phyloP scores from a whole-genome alignment of 1,139 yeast species.

The Diutina siamensis region DNA sequence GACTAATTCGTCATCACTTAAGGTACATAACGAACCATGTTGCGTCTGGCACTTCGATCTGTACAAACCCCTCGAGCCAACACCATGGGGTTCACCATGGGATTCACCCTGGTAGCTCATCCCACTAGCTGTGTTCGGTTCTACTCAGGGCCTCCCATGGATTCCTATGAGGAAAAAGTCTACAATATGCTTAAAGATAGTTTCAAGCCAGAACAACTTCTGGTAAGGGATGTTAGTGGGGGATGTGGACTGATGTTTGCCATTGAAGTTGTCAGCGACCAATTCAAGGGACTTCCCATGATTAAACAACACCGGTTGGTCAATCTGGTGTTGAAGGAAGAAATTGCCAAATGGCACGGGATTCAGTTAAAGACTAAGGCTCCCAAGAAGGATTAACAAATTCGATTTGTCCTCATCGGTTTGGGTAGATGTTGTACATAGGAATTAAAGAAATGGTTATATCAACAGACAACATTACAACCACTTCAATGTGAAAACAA shows the following conservation, averaged over 20 bases:
- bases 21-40: no score
- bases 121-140: no score
- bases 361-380: slow-evolving; percentile 44
- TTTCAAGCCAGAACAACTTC: slow-evolving; percentile 47
- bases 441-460: no score
- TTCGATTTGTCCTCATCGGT: no score
- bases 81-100: no score
- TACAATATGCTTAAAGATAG: slow-evolving; percentile 41
- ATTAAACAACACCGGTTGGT: slow-evolving; percentile 89
- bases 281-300: slow-evolving; percentile 72
- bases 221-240: slow-evolving; percentile 73
- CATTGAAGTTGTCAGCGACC: slow-evolving; percentile 58
- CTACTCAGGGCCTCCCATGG: slow-evolving; percentile 18
- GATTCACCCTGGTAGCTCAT: no score
- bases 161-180: slow-evolving; percentile 58
- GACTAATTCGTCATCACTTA: no score
- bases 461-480: no score
- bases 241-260: slow-evolving; percentile 99
- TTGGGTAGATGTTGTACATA: background rate
- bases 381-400: background rate
- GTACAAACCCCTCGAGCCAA: no score
- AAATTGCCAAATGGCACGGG: slow-evolving; percentile 91
- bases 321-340: slow-evolving; percentile 71
- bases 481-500: no score
- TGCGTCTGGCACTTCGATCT: no score